Percentiles rank a stretch among this genome's conserved stretches.
Conservation (phyloP, 2,329 filamentous ascomycete species). For the Coleophoma crateriformis region DNA sequence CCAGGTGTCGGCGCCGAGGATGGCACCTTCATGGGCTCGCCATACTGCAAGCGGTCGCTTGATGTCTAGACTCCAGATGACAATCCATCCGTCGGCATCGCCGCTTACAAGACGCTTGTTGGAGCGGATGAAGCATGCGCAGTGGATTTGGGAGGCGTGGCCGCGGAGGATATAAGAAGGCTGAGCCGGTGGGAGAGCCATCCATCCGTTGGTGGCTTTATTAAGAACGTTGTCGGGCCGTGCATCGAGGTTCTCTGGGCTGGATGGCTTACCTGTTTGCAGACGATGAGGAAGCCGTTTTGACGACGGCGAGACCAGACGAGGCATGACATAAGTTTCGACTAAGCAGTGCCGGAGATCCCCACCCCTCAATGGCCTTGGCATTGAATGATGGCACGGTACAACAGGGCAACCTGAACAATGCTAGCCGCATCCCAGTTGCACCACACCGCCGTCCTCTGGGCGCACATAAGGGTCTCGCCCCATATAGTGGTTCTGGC, state of each 20-base stretch:
- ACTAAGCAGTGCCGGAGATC: no score
- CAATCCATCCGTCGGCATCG: slow-evolving; percentile 84
- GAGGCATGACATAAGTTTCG: no score
- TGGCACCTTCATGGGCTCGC: slow-evolving; percentile 73
- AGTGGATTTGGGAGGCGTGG: slow-evolving; percentile 75
- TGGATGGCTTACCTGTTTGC: background rate
- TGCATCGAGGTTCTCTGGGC: background rate
- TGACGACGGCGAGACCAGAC: background rate
- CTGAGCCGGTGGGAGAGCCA: slow-evolving; percentile 22
- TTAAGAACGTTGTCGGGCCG: background rate
- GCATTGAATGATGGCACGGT: no score
- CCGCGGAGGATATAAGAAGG: slow-evolving; percentile 68
- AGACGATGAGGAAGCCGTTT: background rate
- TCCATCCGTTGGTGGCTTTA: slow-evolving; percentile 10
- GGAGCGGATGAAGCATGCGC: slow-evolving; percentile 62
- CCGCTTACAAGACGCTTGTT: slow-evolving; percentile 79
- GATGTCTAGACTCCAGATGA: slow-evolving; percentile 78
- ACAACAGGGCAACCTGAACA: no score
- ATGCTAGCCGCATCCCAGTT: no score
- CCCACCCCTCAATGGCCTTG: no score
- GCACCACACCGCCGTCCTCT: no score
- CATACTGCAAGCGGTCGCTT: slow-evolving; percentile 81
- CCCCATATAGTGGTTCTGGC: no score
- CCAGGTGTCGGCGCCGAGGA: slow-evolving; percentile 72
- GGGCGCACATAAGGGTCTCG: no score